Percentiles rank a stretch among this genome's conserved stretches.
phyloP scores from a whole-genome alignment of 129 eudicot genomes.

The Silybum marianum region DNA sequence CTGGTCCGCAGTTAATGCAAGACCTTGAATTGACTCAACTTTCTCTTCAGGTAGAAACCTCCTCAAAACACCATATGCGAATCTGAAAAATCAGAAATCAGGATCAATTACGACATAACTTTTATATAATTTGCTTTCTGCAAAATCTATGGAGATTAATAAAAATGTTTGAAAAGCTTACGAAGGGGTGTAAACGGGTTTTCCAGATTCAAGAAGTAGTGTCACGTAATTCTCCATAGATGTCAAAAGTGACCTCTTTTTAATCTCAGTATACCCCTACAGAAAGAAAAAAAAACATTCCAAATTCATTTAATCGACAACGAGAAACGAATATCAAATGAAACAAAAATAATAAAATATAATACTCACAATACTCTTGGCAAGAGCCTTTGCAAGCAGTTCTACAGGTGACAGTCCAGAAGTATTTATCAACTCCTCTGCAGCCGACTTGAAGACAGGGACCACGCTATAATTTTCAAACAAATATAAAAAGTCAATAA shows the following conservation, averaged over 20 bases:
- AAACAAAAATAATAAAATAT: not conserved
- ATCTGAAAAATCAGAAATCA: conserved; percentile 39
- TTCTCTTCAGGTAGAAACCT: conserved; percentile 89
- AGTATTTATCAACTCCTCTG: conserved; percentile 65
- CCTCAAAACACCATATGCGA: conserved; percentile 67
- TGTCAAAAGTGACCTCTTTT: conserved; percentile 75
- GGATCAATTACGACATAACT: not conserved
- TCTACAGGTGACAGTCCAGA: conserved; percentile 76
- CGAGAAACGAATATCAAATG: not conserved
- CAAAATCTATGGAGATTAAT: too few species aligned
- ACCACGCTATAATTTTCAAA: conserved; percentile 55
- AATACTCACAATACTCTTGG: conserved; percentile 74
- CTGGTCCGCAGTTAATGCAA: conserved; percentile 81
- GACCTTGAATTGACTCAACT: conserved; percentile 74
- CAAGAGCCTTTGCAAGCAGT: conserved; percentile 89
- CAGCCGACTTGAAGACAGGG: conserved; percentile 83
- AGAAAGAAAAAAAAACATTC: not conserved
- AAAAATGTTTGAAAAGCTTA: conserved; percentile 32
- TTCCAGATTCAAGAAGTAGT: conserved; percentile 70
- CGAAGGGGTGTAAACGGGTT: conserved; percentile 77
- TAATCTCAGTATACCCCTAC: conserved; percentile 88
- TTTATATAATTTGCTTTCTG: too few species aligned
- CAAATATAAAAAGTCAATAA: not conserved
- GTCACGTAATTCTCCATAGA: conserved; percentile 88
- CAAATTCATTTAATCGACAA: not conserved